Conservation (phyloP, 2,329 filamentous ascomycete species). For the Hypoxylon sp. region DNA sequence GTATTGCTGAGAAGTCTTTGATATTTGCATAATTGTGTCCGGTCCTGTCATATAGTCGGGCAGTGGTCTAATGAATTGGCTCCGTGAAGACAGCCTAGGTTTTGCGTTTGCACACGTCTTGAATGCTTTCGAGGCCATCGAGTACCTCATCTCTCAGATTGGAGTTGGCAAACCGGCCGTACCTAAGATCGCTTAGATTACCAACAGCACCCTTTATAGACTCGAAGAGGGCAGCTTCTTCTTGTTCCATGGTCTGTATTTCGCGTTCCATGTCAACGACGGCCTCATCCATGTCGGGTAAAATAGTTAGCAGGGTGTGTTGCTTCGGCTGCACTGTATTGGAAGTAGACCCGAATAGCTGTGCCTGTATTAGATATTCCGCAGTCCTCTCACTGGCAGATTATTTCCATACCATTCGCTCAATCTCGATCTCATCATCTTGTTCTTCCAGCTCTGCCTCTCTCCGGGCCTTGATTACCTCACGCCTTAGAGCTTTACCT, state of each 20-base stretch:
- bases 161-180: constrained; percentile 77
- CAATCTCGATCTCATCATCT: constrained; percentile 73
- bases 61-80: constrained; percentile 42
- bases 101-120: constrained; percentile 70
- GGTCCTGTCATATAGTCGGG: constrained; percentile 23
- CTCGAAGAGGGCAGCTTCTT: constrained; percentile 70
- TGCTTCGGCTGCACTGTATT: constrained; percentile 59
- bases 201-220: constrained; percentile 75
- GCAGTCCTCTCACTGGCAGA: constrained; percentile 8
- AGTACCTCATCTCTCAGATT: constrained; percentile 74
- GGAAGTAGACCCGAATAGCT: constrained; percentile 69
- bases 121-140: constrained; percentile 72
- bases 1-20: constrained; percentile 9
- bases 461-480: constrained; percentile 65
- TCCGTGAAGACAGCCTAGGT: constrained; percentile 46
- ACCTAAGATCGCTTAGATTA: constrained; percentile 83
- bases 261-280: constrained; percentile 74
- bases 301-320: constrained; percentile 73
- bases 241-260: constrained; percentile 72
- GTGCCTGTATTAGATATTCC: constrained; percentile 34
- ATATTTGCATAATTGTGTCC: constrained; percentile 18
- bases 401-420: constrained; percentile 62
- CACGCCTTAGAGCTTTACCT: constrained; percentile 68
- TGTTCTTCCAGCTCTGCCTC: constrained; percentile 66
- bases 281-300: constrained; percentile 77